Base-by-base conservation (phyloP, 495 filamentous ascomycete species). In the Aspergillus kassunensis region DNA sequence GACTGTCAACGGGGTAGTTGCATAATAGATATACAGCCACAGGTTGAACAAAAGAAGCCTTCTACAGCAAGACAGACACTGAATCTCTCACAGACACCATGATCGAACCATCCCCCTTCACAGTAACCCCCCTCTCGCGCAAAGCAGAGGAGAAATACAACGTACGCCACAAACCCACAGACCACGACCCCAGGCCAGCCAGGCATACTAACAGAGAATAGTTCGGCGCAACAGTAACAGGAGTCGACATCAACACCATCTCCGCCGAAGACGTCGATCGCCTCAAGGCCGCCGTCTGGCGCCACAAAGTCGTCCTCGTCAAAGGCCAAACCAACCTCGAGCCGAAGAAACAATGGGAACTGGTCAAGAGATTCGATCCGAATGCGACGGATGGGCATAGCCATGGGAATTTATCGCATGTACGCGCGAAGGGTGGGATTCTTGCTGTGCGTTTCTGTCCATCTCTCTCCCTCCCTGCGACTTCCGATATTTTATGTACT, bases 371-470 rank as follows among this genome's bases (percentile, higher is more conserved):
- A 10, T 24, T 40, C 2, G 47, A 50, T 24, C 47, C 47, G 4
- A 40, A 50, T 6, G 47, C 47, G 0, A 50, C 24, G 2, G 47
- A 50, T 15, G 35, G 47, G 24, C 47, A 50, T 16, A 50, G 47
- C 23, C 47, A 40, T 18, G 47, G 47, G 4, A 50, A 31, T 18
- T 15, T 50, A 2, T 12, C 31, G 2, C 15, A 13, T 0, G 19
- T 50, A 35, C 47, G 47, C 9, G 47, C 35, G 15, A 50, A 50
- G 35, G 47, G 47, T 11, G 47, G 47, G 6, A 19, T 50, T 13
- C 47, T 50, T 41, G 35, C 47, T 20, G 47, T 50, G 20, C 5
- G 35, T 50, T n/a, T n/a, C n/a, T n/a, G n/a, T n/a, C n/a, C n/a
- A n/a, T n/a, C n/a, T n/a, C n/a, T n/a, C n/a, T n/a, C n/a, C n/a